Percentiles rank a stretch among this genome's conserved stretches.
Evolutionary conservation across 2,329 filamentous ascomycete genomes (phyloP).

Genomic region (Apiospora saccharicola): DNA sequence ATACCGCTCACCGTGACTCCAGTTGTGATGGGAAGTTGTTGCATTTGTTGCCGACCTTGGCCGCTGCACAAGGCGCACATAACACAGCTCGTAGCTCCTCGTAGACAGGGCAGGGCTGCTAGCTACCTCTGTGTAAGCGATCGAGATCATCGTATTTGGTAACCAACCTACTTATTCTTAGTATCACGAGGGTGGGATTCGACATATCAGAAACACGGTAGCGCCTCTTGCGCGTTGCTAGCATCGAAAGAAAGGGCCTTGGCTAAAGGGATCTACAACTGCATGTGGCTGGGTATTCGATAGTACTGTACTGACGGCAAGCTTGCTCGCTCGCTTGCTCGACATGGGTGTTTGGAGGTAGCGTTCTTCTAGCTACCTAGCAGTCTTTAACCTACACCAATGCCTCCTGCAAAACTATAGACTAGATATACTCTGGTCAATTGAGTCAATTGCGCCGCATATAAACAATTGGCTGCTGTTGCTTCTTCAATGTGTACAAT

Average conservation of each 20-base stretch:
- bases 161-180: not conserved
- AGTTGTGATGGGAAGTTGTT: not conserved
- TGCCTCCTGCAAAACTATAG: not conserved
- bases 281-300: not conserved
- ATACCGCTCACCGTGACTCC: conserved; percentile 1
- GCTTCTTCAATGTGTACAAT: not conserved
- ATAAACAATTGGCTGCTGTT: not conserved
- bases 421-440: not conserved
- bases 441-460: not conserved
- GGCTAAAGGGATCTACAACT: conserved; percentile 3
- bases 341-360: not conserved
- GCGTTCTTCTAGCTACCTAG: too few species aligned
- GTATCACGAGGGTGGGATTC: conserved; percentile 16
- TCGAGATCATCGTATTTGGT: conserved; percentile 7
- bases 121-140: not conserved
- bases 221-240: conserved; percentile 10
- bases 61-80: not conserved
- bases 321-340: not conserved
- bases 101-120: not conserved
- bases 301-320: not conserved
- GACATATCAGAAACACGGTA: conserved; percentile 18
- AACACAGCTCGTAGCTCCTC: too few species aligned
- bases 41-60: not conserved
- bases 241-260: conserved; percentile 4
- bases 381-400: not conserved